Evolutionary conservation across 805 yeast genomes (phyloP).

Genomic region (Ogataea zsoltii): DNA sequence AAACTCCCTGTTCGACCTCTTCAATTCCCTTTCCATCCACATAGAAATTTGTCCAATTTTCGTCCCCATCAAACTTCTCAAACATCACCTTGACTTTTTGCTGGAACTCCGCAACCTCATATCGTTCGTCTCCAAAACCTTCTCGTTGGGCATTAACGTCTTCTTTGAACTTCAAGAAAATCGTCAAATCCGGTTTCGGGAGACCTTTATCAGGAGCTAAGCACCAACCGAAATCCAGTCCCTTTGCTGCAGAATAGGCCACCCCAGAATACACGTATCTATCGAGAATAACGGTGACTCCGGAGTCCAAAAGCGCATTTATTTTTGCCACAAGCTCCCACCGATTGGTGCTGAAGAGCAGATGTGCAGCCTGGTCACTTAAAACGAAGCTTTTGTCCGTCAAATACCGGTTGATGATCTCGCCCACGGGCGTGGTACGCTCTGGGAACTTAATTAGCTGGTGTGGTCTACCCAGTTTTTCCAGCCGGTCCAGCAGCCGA

Average conservation of each 20-base stretch:
- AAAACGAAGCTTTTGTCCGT: constrained; percentile 49
- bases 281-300: constrained; percentile 69
- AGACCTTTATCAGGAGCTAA: constrained; percentile 77
- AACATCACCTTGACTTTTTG: constrained; percentile 65
- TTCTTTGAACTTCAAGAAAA: constrained; percentile 68
- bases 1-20: constrained; percentile 50
- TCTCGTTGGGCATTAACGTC: constrained; percentile 52
- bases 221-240: constrained; percentile 75
- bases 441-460: constrained; percentile 82
- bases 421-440: constrained; percentile 79
- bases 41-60: constrained; percentile 47
- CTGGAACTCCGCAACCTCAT: constrained; percentile 78
- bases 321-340: constrained; percentile 77
- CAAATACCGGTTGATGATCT: constrained; percentile 72
- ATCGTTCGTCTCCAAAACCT: constrained; percentile 94
- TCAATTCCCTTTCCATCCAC: constrained; percentile 63
- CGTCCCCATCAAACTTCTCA: constrained; percentile 35
- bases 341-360: constrained; percentile 87
- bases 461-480: constrained; percentile 36
- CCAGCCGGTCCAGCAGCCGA: constrained; percentile 34
- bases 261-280: constrained; percentile 91
- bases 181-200: constrained; percentile 80
- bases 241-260: constrained; percentile 89
- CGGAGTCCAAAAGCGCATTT: constrained; percentile 44
- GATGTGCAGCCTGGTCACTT: constrained; percentile 80